These are phyloP conservation scores for Leptosphaerulina australis DNA, from an alignment of 2,329 filamentous ascomycete species.

Conservation along the genomic window DNA sequence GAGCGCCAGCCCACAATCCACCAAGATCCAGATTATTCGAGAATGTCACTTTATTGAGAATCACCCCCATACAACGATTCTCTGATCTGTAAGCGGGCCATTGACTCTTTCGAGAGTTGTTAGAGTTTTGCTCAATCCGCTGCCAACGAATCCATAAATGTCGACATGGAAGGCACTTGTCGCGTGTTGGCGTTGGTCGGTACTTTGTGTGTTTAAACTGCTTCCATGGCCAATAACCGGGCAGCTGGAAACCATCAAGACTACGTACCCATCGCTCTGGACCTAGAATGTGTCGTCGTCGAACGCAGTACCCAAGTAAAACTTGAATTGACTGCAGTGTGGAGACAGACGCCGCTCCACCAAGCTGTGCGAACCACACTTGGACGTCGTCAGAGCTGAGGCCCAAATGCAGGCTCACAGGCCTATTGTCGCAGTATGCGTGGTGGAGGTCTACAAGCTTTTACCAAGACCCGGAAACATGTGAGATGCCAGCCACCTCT, in stretches of 20 bases:
- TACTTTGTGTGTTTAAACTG: constrained; percentile 26
- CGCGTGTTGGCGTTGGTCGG: constrained; percentile 52
- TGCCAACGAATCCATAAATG: constrained; percentile 57
- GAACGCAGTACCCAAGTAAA: constrained; percentile 18
- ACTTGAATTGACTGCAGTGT: constrained; percentile 26
- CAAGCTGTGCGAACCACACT: constrained; percentile 28
- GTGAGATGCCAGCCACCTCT: constrained; percentile 2
- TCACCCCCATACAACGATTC: constrained; percentile 56
- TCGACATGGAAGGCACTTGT: constrained; percentile 52
- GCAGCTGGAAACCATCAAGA: constrained; percentile 22
- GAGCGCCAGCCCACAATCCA: constrained; percentile 60
- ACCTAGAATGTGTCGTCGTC: constrained; percentile 1
- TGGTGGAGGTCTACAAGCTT: constrained; percentile 13
- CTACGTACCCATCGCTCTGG: constrained; percentile 18
- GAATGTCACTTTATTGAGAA: constrained; percentile 60
- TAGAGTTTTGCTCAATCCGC: constrained; percentile 46
- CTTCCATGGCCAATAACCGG: constrained; percentile 27
- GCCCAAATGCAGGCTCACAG: constrained; percentile 8
- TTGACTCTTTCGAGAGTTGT: constrained; percentile 39
- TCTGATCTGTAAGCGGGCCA: constrained; percentile 48
- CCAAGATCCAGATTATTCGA: constrained; percentile 62
- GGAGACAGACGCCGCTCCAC: constrained; percentile 30
- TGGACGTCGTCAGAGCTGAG: constrained; percentile 18
- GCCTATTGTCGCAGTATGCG: constrained; percentile 9
- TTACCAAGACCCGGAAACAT: constrained; percentile 9